Evolutionary conservation across 1,284 basidiomycete species (phyloP).

Genomic region (Austroboletus niveus): DNA sequence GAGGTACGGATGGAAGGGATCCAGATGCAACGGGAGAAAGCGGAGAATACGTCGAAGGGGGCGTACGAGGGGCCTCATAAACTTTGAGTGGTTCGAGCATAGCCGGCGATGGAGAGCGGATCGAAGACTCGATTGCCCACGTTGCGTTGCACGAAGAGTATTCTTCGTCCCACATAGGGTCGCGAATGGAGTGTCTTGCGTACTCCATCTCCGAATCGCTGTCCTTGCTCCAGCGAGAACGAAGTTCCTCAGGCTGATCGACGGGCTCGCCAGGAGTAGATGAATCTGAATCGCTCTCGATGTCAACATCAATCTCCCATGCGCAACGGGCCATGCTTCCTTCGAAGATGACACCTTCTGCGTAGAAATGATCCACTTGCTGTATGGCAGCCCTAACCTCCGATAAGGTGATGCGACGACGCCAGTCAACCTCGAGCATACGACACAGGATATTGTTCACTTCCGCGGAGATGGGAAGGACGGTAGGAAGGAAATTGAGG

Average conservation of each 20-base stretch:
- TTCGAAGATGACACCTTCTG: constrained; percentile 72
- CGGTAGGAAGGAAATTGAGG: constrained; percentile 62
- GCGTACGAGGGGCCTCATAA: constrained; percentile 33
- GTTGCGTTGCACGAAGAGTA: constrained; percentile 40
- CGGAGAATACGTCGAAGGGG: constrained; percentile 38
- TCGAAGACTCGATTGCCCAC: constrained; percentile 43
- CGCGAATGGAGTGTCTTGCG: constrained; percentile 41
- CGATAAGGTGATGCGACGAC: constrained; percentile 63
- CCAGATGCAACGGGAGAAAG: constrained; percentile 40
- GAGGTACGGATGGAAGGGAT: constrained; percentile 42
- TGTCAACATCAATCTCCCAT: constrained; percentile 74
- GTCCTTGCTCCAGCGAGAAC: constrained; percentile 64
- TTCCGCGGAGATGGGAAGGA: constrained; percentile 72
- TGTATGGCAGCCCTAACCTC: constrained; percentile 73
- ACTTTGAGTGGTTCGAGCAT: constrained; percentile 35
- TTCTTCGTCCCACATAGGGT: constrained; percentile 38
- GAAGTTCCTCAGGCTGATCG: constrained; percentile 34
- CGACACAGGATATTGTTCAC: constrained; percentile 65
- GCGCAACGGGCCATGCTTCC: constrained; percentile 80
- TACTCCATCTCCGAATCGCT: constrained; percentile 65
- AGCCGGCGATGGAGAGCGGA: constrained; percentile 32
- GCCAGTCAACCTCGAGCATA: constrained; percentile 75
- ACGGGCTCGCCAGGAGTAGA: constrained; percentile 35
- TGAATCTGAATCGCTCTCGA: constrained; percentile 53
- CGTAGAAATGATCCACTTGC: constrained; percentile 67